These are phyloP conservation scores for Endogone sp. DNA, from an alignment of 192 early-diverging fungal genomes.

Conservation along the genomic window DNA sequence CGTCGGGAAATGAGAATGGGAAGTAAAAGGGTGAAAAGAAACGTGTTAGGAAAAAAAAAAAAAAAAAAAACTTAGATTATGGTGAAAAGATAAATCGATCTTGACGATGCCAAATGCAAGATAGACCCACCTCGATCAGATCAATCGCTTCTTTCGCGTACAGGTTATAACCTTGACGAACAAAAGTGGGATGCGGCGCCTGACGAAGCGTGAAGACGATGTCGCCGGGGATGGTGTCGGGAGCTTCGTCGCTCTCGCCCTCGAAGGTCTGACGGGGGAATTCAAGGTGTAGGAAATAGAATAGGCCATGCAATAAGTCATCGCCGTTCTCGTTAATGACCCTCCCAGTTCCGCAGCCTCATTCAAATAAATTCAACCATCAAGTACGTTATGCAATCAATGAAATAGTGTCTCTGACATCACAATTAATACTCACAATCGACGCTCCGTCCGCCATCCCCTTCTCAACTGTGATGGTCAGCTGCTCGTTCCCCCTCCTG, in stretches of 20 bases:
- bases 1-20: no score
- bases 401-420: no score
- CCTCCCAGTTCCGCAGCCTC: no score
- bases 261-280: slow-evolving; percentile 56
- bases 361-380: not conserved
- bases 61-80: no score
- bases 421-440: no score
- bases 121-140: slow-evolving; percentile 48
- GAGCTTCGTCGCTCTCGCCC: slow-evolving; percentile 85
- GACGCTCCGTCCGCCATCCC: slow-evolving; percentile 76
- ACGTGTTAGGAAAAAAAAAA: no score
- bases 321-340: no score
- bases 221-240: slow-evolving; percentile 85
- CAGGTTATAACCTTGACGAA: slow-evolving; percentile 71
- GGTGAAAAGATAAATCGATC: not conserved
- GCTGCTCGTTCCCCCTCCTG: slow-evolving; percentile 71
- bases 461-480: slow-evolving; percentile 75
- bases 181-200: slow-evolving; percentile 67
- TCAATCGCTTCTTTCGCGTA: slow-evolving; percentile 74
- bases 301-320: no score
- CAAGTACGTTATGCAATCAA: no score
- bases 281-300: no score
- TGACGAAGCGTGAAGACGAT: slow-evolving; percentile 75
- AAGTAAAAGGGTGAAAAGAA: not conserved
- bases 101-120: not conserved